Base-by-base conservation (phyloP, 495 filamentous ascomycete genomes). In the Coniosporium apollinis region DNA sequence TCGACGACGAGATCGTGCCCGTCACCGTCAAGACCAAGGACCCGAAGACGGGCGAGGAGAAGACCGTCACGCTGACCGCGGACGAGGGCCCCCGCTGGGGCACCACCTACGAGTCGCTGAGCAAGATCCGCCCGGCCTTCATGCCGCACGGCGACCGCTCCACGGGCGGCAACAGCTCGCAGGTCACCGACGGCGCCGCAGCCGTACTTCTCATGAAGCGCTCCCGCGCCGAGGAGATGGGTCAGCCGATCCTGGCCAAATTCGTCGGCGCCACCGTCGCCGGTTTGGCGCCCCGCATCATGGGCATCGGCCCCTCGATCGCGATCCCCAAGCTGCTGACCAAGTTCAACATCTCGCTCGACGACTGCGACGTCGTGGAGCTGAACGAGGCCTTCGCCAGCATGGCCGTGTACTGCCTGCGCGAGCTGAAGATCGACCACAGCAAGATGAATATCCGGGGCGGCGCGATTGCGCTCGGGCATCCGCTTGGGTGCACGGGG, bases 361-460 rank as follows among this genome's bases (percentile, higher is more conserved):
- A 75, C 30, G 87, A 97, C 39, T 68, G 84, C 41, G 89, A 97
- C 46, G 67, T 97, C 30, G 71, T 82, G 44, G 89, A 97, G 67
- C 60, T 97, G 49, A 97, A 97, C 59, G 89, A 97, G 69, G 89
- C 89, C 1, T 97, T 97, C 45, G 89, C 87, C 18, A 83, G 76
- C 19, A 97, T 97, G 87, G 86, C 82, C 1, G 84, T 94, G 2
- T 97, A 94, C 66, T 93, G 84, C 60, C 53, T 78, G 14, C 65
- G 87, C 38, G 72, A 65, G 37, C 67, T 94, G 21, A 74, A 74
- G 22, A 59, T 94, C 29, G 80, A 89, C 43, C 72, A 67, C 41
- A 59, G 69, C 49, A 94, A 94, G 71, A 71, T 96, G 61, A 96
- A 94, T 64, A 75, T 80, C 10, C 65, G 83, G 39, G 86, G 86